phyloP scores from a whole-genome alignment of 2,329 filamentous ascomycete species.

The Xylariaceae sp. region DNA sequence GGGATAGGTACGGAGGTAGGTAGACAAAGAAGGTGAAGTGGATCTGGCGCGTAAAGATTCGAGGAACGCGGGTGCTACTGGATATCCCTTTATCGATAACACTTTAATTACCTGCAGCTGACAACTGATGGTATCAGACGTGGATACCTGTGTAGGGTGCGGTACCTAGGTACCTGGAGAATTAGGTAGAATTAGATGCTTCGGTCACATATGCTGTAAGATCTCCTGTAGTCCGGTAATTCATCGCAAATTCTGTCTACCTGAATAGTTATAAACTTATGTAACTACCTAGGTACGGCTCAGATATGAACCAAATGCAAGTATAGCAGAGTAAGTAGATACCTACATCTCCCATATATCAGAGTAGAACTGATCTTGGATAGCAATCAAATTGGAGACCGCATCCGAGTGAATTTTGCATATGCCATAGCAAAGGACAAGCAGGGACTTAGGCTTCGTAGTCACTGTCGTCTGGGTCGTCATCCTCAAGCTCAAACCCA shows the following conservation, averaged over 20 bases:
- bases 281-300: background rate
- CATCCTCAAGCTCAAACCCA: constrained; percentile 1
- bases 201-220: background rate
- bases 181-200: background rate
- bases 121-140: background rate
- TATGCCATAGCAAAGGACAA: background rate
- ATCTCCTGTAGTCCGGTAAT: background rate
- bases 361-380: background rate
- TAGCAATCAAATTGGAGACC: background rate
- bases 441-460: background rate
- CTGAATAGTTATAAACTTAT: background rate
- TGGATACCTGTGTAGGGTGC: too few species aligned
- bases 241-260: background rate
- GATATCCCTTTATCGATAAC: constrained; percentile 12
- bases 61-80: background rate
- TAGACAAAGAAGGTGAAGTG: background rate
- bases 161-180: too few species aligned
- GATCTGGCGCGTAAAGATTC: constrained; percentile 18
- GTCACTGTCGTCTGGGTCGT: constrained; percentile 1
- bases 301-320: background rate
- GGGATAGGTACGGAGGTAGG: too few species aligned
- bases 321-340: background rate
- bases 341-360: background rate
- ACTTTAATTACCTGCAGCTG: constrained; percentile 1
- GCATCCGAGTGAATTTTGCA: background rate